These are phyloP conservation scores for Penicillium brasilianum DNA, from an alignment of 2,329 filamentous ascomycete genomes.

Conservation along the genomic window DNA sequence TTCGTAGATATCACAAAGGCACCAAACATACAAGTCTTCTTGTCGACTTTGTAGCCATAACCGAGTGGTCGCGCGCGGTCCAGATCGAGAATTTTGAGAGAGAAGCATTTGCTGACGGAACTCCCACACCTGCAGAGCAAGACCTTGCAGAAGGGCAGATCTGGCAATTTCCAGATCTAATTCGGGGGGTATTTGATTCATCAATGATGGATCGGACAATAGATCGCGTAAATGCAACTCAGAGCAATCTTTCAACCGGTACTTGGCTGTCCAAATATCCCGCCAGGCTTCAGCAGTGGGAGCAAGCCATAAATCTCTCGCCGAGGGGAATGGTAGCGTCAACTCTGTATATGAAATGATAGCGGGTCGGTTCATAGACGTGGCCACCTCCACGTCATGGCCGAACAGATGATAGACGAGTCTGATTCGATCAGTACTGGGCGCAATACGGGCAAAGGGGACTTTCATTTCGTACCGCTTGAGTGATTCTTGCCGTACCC, in stretches of 20 bases:
- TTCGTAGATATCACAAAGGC: no score
- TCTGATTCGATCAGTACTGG: not conserved
- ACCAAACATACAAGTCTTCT: conserved; percentile 19
- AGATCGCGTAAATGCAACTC: conserved; percentile 19
- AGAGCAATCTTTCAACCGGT: conserved; percentile 3
- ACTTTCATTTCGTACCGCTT: conserved; percentile 13
- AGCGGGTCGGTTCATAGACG: conserved; percentile 22
- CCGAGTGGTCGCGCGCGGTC: conserved; percentile 14
- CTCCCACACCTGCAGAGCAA: conserved; percentile 21
- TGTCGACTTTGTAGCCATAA: conserved; percentile 26
- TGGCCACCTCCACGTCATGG: conserved; percentile 22
- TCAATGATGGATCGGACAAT: conserved; percentile 18
- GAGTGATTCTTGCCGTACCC: conserved; percentile 23
- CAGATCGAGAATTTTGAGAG: conserved; percentile 8
- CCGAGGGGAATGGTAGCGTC: conserved; percentile 19
- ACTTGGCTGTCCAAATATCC: conserved; percentile 17
- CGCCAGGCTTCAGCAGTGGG: conserved; percentile 17
- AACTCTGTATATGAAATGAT: conserved; percentile 23
- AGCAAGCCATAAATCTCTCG: conserved; percentile 24
- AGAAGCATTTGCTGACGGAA: conserved; percentile 23
- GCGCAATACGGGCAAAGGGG: not conserved
- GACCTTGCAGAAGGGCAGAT: conserved; percentile 15
- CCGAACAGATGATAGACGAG: conserved; percentile 24
- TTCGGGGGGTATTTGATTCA: conserved; percentile 12
- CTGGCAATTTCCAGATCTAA: conserved; percentile 15